Evolutionary conservation across 768 basidiomycete species (phyloP).

Genomic region (Mrakia hoshinonis): DNA sequence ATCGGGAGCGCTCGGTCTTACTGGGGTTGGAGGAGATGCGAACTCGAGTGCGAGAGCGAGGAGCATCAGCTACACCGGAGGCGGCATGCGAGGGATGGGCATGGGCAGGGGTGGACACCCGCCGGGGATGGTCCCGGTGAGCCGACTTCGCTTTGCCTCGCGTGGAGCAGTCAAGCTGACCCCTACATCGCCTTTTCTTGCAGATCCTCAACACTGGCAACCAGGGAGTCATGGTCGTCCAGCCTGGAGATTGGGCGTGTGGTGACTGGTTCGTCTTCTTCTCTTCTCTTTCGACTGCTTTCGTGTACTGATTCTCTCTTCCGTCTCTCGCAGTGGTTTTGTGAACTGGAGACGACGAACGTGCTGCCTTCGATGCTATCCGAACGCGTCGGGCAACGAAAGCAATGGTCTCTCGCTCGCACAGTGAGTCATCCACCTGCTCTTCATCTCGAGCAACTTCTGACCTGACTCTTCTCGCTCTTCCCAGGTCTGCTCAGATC

Average conservation of each 20-base stretch:
- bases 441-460: background rate
- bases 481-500: background rate
- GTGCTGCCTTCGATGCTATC: conserved; percentile 18
- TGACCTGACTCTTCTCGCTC: background rate
- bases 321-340: background rate
- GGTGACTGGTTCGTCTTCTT: conserved; percentile 2
- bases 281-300: no score
- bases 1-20: background rate
- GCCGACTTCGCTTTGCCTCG: background rate
- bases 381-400: conserved; percentile 17
- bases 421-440: background rate
- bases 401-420: conserved; percentile 12
- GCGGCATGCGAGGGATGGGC: background rate
- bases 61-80: conserved; percentile 5
- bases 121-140: background rate
- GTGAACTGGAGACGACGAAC: conserved; percentile 22
- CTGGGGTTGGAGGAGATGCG: background rate
- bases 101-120: background rate
- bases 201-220: conserved; percentile 24
- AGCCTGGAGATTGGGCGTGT: conserved; percentile 15
- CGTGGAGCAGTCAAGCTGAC: background rate
- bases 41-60: background rate
- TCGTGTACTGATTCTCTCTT: background rate
- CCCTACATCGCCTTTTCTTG: background rate
- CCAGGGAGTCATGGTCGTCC: conserved; percentile 11